phyloP scores from a whole-genome alignment of 2,329 filamentous ascomycete genomes.

The Plenodomus lindquistii region DNA sequence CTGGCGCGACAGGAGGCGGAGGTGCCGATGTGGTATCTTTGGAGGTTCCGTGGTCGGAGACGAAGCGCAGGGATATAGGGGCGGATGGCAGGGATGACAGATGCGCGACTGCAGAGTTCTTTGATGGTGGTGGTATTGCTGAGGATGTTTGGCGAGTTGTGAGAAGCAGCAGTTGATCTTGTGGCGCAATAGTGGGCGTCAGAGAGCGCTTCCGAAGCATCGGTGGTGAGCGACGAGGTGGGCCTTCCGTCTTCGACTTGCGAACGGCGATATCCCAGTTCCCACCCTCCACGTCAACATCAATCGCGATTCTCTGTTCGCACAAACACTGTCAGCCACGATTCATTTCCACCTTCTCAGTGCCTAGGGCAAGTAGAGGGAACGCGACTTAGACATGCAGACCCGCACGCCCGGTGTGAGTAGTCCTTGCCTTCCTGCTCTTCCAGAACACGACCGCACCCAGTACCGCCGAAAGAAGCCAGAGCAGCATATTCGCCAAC shows the following conservation, averaged over 20 bases:
- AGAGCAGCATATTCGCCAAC: constrained; percentile 73
- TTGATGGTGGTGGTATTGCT: background rate
- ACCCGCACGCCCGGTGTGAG: constrained; percentile 20
- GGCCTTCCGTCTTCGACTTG: background rate
- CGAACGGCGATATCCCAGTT: background rate
- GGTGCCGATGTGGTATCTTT: background rate
- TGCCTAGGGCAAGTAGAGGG: background rate
- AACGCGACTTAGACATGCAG: constrained; percentile 26
- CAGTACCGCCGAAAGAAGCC: constrained; percentile 67
- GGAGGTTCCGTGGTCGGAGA: background rate
- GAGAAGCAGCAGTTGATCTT: background rate
- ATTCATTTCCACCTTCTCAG: background rate
- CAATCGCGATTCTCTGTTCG: constrained; percentile 5
- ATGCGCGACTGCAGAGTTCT: background rate
- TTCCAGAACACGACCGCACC: constrained; percentile 62
- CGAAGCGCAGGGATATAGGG: background rate
- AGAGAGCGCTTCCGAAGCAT: no score
- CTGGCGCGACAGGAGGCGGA: background rate
- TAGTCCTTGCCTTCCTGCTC: constrained; percentile 33
- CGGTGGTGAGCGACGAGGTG: background rate
- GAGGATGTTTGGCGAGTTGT: background rate
- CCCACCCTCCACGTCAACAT: constrained; percentile 6
- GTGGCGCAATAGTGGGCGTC: no score
- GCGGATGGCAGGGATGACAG: background rate
- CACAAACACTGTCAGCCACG: no score